These are phyloP conservation scores for Backusella tuberculispora DNA, from an alignment of 192 early-diverging fungal species.

Conservation along the genomic window DNA sequence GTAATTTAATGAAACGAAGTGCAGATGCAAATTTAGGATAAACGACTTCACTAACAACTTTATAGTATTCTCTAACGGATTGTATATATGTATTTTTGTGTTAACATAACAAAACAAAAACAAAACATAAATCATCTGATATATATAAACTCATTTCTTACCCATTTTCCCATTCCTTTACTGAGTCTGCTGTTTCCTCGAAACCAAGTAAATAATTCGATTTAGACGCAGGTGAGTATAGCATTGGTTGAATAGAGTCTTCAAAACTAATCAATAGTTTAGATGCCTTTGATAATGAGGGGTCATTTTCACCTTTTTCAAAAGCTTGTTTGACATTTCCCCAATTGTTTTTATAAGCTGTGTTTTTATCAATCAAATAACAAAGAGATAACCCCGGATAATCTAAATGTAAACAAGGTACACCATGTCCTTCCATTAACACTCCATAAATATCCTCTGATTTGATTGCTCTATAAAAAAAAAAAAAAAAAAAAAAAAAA, in stretches of 20 bases:
- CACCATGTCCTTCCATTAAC: conserved; percentile 38
- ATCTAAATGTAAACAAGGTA: conserved; percentile 35
- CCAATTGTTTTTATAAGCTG: conserved; percentile 22
- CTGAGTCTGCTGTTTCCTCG: conserved; percentile 35
- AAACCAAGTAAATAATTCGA: conserved; percentile 31
- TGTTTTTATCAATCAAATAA: conserved; percentile 33
- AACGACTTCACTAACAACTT: conserved; percentile 28
- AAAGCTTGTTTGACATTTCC: conserved; percentile 8
- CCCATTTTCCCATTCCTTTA: conserved; percentile 27
- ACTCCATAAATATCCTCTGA: conserved; percentile 22
- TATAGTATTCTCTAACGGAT: conserved; percentile 26
- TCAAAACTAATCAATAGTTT: conserved; percentile 34
- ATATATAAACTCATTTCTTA: background rate
- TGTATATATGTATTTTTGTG: no score
- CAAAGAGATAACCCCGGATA: conserved; percentile 36
- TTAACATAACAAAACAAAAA: background rate
- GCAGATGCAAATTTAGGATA: conserved; percentile 20
- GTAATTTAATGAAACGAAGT: conserved; percentile 31
- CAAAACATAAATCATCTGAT: background rate
- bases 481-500: background rate
- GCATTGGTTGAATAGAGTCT: conserved; percentile 15
- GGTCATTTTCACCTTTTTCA: conserved; percentile 15
- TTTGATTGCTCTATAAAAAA: conserved; percentile 16
- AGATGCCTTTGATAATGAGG: background rate
- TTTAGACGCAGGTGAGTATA: conserved; percentile 24